Evolutionary conservation across 1,284 basidiomycete genomes (phyloP).

Genomic region (Trichosporon sp.): DNA sequence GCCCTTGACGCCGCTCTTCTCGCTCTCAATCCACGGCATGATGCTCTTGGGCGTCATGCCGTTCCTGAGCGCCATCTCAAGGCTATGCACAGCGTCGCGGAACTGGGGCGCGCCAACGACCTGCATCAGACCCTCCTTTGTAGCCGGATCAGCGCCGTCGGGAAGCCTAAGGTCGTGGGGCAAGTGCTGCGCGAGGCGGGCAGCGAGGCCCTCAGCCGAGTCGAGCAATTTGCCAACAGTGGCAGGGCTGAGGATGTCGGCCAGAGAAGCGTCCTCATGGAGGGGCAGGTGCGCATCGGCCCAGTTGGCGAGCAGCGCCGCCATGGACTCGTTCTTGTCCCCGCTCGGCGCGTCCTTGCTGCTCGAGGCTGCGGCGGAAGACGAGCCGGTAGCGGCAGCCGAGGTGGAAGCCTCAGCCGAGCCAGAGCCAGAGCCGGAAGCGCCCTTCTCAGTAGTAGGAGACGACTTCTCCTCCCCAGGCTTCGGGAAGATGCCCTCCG

Average conservation of each 20-base stretch:
- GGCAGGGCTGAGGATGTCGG: slow-evolving; percentile 39
- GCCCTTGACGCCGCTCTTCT: not conserved
- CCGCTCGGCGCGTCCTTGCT: not conserved
- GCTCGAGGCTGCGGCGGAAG: not conserved
- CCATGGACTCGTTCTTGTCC: slow-evolving; percentile 29
- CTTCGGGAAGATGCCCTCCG: slow-evolving; percentile 1
- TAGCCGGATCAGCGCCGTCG: slow-evolving; percentile 7
- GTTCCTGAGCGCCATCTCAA: slow-evolving; percentile 45
- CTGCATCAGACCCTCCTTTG: slow-evolving; percentile 33
- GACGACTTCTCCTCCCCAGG: slow-evolving; percentile 7
- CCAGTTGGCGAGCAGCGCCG: slow-evolving; percentile 36
- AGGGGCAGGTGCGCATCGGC: slow-evolving; percentile 25
- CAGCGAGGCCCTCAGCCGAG: slow-evolving; percentile 27
- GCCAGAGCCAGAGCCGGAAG: slow-evolving; percentile 7
- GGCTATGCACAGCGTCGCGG: slow-evolving; percentile 38
- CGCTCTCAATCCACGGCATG: slow-evolving; percentile 33
- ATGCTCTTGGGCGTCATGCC: slow-evolving; percentile 41
- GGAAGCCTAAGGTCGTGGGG: slow-evolving; percentile 32
- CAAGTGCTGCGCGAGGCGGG: slow-evolving; percentile 31
- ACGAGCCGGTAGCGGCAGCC: slow-evolving; percentile 8
- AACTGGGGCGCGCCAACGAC: slow-evolving; percentile 44
- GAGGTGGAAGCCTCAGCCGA: not conserved
- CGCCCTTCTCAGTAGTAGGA: slow-evolving; percentile 22
- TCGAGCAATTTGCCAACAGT: slow-evolving; percentile 34
- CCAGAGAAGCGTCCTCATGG: slow-evolving; percentile 32